Evolutionary conservation across 2,329 filamentous ascomycete species (phyloP), one percentile per base, ranked within the genome.

Genomic region (Byssoonygena ceratinophila): DNA sequence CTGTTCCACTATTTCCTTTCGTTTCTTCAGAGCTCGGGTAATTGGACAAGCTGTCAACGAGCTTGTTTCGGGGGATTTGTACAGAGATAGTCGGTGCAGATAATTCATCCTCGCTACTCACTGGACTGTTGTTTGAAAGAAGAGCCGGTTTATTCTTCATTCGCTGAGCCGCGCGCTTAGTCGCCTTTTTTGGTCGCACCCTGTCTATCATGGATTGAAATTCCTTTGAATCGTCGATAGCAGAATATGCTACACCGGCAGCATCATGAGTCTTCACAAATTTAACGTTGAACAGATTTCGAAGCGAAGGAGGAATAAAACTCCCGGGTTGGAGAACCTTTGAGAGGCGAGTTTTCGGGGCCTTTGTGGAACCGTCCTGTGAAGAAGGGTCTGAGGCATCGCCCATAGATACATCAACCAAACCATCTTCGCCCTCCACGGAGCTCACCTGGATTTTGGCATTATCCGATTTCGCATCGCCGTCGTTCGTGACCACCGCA

Each of bases 341-440:
- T 9, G 51, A 44, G 11, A 53, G n/a, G 3, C 57, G 53, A 7
- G 56, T 37, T 41, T 54, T 43, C 59, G 63, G 59, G 51, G 53
- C 45, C 22, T 55, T 56, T 20, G 7, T 18, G 29, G 51, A 57
- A 53, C 63, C 62, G 8, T 55, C 54, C 9, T 57, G 51, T 16
- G 63, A 64, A 39, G 66, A 64, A 22, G 59, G 58, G 53, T 76
- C 72, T 14, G 63, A 64, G 1, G 73, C 71, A 60, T 88, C 84
- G 50, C 81, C 82, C 83, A 96, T 90, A 0, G 85, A 86, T 14
- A 98, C 83, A 63, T 96, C 87, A 4, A 97, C 86, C 62, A 96
- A 81, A 56, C 87, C 87, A 56, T 96, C 90, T 66, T 96, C 91
- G 8, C 88, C 86, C 64, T 90, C 84, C 1, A 94, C 79, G 2